A percentile compares a stretch with the other conserved stretches of the same genome.
Evolutionary conservation across 495 filamentous ascomycete genomes (phyloP).

Genomic region (Tuber magnatum): DNA sequence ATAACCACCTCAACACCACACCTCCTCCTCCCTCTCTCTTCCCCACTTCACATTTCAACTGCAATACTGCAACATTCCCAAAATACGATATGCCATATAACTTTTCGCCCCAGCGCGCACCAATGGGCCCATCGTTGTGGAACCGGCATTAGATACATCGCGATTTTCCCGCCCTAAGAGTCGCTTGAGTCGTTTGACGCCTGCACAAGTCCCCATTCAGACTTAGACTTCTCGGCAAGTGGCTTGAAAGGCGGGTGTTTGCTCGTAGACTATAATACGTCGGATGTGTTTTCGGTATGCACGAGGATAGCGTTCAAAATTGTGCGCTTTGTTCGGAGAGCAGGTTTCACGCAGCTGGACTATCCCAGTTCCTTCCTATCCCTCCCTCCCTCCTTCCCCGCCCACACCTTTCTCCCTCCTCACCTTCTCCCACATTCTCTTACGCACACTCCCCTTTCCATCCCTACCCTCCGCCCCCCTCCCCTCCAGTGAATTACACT

Average conservation of each 20-base stretch:
- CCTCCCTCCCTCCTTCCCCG: not conserved
- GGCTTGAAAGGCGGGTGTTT: conserved; percentile 14
- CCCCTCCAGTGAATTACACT: conserved; percentile 11
- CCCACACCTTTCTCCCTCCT: conserved; percentile 11
- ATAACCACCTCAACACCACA: not conserved
- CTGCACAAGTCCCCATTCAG: not conserved
- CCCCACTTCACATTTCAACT: not conserved
- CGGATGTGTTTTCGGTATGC: conserved; percentile 9
- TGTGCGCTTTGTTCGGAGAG: not conserved
- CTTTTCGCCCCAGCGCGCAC: not conserved
- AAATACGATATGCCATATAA: conserved; percentile 5
- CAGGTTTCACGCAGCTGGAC: not conserved
- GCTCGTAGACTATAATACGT: conserved; percentile 16
- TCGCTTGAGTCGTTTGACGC: not conserved
- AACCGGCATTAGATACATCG: conserved; percentile 5
- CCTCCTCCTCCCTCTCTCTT: not conserved
- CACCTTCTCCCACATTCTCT: conserved; percentile 23
- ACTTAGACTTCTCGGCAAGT: conserved; percentile 18
- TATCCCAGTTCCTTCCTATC: conserved; percentile 2
- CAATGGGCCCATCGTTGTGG: not conserved
- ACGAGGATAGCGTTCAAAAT: conserved; percentile 16
- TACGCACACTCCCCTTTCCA: conserved; percentile 33
- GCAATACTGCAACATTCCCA: not conserved
- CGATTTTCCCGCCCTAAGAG: conserved; percentile 1
- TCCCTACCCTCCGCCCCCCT: conserved; percentile 21